Percentiles rank a stretch among this genome's conserved stretches.
These are phyloP conservation scores for Mikania micrantha DNA, from an alignment of 129 eudicot species.

Conservation along the genomic window DNA sequence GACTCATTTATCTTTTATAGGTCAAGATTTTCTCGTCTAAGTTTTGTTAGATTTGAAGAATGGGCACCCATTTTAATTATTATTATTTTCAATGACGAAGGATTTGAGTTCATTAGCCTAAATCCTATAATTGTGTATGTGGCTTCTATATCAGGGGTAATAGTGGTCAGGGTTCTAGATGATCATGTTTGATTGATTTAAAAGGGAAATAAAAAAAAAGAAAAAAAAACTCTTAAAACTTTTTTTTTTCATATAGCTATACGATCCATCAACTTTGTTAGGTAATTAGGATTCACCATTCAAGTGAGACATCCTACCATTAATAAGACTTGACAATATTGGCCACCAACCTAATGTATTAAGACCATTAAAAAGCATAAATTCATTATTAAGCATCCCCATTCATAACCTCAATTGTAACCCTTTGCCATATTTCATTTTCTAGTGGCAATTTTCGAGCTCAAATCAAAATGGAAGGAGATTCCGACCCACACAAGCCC, in stretches of 20 bases:
- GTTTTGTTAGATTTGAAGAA: too few species aligned
- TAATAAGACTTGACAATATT: constrained; percentile 24
- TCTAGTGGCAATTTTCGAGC: background rate
- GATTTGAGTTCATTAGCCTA: too few species aligned
- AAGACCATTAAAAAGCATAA: constrained; percentile 8
- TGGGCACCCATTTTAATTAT: too few species aligned
- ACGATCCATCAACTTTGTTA: constrained; percentile 12
- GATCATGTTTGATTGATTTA: background rate
- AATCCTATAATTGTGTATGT: too few species aligned
- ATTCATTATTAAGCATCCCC: constrained; percentile 15
- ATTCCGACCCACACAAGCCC: constrained; percentile 29
- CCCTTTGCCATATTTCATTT: background rate
- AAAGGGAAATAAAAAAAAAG: background rate
- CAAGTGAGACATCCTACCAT: constrained; percentile 39
- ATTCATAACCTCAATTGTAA: background rate
- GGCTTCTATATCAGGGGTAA: background rate
- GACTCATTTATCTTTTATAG: too few species aligned
- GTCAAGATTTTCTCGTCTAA: too few species aligned
- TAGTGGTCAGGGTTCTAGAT: background rate
- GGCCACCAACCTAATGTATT: constrained; percentile 26
- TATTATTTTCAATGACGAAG: background rate
- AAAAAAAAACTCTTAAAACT: background rate
- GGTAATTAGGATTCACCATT: constrained; percentile 18
- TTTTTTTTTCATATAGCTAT: background rate
- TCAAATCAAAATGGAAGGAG: constrained; percentile 42